Base-by-base conservation (phyloP, 306 rosid genomes). In the Dalbergia cultrata region DNA sequence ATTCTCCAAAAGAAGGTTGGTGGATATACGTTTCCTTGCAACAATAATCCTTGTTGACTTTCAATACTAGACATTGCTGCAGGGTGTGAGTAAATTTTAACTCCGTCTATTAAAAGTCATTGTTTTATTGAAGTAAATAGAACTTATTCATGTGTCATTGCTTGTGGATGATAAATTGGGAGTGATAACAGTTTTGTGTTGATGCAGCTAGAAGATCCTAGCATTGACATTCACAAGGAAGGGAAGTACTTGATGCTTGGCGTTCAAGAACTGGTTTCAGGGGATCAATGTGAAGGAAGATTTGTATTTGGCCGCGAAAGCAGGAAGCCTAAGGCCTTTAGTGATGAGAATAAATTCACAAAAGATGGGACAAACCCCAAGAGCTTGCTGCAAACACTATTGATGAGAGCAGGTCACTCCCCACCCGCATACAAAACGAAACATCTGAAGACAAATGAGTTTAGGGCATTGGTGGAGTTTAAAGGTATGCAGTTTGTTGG, bases 401-500 rank as follows among this genome's bases (percentile, higher is more conserved):
- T 95, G 89, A 95, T 93, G 99, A 84, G 97, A 68, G 99, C 99
- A 60, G 98, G 99, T 39, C 99, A 95, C 83, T 84, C 92, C 16
- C 94, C 99, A 18, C 98, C 99, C n/a, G 91, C 89, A 71, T 95
- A 95, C 91, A 95, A 90, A 87, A 89, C 98, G 43, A 95, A 91
- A 82, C 98, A 95, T 89, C 94, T 95, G 45, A 93, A 95, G 88
- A 91, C 97, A 49, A 93, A 95, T 65, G 99, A 95, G 84, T 95
- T 93, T 67, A 90, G 99, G 83, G 99, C 97, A 7, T 80, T 95
- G 82, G 97, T 95, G 16, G 99, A 95, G 89, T 95, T 93, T 74
- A 93, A 93, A 87, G 97, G 99, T 60, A 95, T 95, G 99, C 98
- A 95, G 70, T 95, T 95, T 75, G 98, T 95, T 47, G 97, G 99